phyloP scores from a whole-genome alignment of 2,329 filamentous ascomycete species.

The Paecilomyces variotii region DNA sequence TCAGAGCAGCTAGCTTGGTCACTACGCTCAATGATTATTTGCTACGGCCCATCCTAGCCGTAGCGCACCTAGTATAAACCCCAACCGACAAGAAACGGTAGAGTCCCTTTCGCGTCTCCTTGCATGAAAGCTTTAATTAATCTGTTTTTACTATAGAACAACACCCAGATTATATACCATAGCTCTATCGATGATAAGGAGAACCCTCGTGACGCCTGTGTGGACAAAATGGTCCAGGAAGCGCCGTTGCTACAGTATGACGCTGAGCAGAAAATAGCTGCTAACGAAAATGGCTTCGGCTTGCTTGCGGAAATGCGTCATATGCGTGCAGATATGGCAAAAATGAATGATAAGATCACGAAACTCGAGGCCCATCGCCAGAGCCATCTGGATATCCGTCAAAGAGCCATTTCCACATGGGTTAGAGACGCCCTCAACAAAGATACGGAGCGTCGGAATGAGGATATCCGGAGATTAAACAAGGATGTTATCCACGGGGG shows the following conservation, averaged over 20 bases:
- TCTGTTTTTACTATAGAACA: neutral
- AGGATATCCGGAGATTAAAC: slow-evolving; percentile 3
- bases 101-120: neutral
- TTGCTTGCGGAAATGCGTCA: neutral
- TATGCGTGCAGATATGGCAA: neutral
- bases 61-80: too few species aligned
- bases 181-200: neutral
- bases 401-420: slow-evolving; percentile 4
- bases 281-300: neutral
- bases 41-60: too few species aligned
- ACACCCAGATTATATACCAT: neutral
- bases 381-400: slow-evolving; percentile 5
- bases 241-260: too few species aligned
- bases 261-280: neutral
- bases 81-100: neutral
- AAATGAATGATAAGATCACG: neutral
- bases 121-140: neutral
- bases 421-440: slow-evolving; percentile 4
- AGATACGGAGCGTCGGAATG: slow-evolving; percentile 2
- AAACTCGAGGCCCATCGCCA: slow-evolving; percentile 4
- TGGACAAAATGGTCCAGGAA: too few species aligned
- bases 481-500: slow-evolving; percentile 3
- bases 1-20: too few species aligned
- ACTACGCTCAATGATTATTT: too few species aligned
- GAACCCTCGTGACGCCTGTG: too few species aligned